Percentiles rank a stretch among this genome's conserved stretches.
Conservation (phyloP, 108 stramenopile genomes). For the Cyclostephanos invisitatus region DNA sequence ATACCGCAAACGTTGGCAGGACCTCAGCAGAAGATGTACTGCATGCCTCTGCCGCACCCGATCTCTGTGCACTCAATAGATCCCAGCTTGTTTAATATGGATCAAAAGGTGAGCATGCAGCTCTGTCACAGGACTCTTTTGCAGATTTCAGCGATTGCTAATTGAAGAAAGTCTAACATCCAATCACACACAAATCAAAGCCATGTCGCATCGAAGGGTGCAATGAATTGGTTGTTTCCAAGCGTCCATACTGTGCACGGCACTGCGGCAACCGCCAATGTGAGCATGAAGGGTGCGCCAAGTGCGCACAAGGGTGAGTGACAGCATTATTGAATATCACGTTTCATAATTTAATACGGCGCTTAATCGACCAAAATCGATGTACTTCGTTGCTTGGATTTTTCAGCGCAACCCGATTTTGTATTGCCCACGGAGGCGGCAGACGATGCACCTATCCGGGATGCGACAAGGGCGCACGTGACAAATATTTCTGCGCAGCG, state of each 20-base stretch:
- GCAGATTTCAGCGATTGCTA: neutral
- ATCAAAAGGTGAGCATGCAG: constrained; percentile 21
- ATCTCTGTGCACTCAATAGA: constrained; percentile 19
- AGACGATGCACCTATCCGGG: constrained; percentile 91
- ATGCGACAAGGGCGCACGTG: constrained; percentile 92
- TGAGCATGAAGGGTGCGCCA: constrained; percentile 76
- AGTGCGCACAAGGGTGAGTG: constrained; percentile 81
- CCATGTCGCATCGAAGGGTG: constrained; percentile 87
- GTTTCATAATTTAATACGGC: constrained; percentile 28
- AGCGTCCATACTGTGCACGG: constrained; percentile 72
- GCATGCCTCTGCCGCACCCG: constrained; percentile 28
- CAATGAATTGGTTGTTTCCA: constrained; percentile 52
- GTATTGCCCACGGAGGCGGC: constrained; percentile 98
- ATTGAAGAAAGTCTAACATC: neutral
- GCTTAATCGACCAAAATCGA: constrained; percentile 26
- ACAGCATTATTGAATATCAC: neutral
- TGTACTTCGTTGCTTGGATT: neutral
- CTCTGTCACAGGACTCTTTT: neutral
- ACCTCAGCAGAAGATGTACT: constrained; percentile 34
- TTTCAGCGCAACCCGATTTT: constrained; percentile 81
- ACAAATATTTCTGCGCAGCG: constrained; percentile 89
- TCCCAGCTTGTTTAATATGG: constrained; percentile 11
- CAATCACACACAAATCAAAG: constrained; percentile 2
- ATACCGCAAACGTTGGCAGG: constrained; percentile 17
- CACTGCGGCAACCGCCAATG: constrained; percentile 88